These are phyloP conservation scores for Didymella exigua DNA, from an alignment of 2,329 filamentous ascomycete genomes.

Conservation along the genomic window DNA sequence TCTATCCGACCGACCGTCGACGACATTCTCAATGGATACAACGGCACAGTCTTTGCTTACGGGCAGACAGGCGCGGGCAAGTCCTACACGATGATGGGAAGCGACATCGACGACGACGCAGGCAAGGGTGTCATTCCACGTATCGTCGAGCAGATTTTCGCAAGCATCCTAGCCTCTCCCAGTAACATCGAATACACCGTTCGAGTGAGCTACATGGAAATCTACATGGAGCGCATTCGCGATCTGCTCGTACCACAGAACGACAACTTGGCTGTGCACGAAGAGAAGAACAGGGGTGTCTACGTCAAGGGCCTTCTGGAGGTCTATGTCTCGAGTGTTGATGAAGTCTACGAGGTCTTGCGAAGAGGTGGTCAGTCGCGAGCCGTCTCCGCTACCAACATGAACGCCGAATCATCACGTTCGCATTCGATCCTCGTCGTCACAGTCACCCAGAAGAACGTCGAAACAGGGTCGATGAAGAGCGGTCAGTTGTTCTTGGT, in stretches of 20 bases:
- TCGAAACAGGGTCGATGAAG: conserved; percentile 94
- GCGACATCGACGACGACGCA: conserved; percentile 87
- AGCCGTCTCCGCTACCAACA: conserved; percentile 95
- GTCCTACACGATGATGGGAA: conserved; percentile 99
- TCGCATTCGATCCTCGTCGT: conserved; percentile 99
- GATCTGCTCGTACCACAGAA: conserved; percentile 92
- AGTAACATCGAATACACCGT: conserved; percentile 98
- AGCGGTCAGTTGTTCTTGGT: conserved; percentile 97
- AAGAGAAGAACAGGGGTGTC: conserved; percentile 93
- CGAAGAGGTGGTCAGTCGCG: conserved; percentile 86
- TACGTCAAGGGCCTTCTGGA: conserved; percentile 96
- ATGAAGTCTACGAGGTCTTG: conserved; percentile 97
- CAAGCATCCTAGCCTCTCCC: conserved; percentile 88
- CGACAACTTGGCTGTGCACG: conserved; percentile 96
- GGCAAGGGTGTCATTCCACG: conserved; percentile 94
- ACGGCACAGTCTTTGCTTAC: conserved; percentile 98
- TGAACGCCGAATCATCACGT: conserved; percentile 98
- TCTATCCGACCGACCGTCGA: conserved; percentile 95
- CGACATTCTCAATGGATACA: conserved; percentile 98
- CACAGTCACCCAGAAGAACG: conserved; percentile 96
- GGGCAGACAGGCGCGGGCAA: conserved; percentile 98
- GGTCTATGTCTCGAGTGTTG: conserved; percentile 93
- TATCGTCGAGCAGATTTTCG: conserved; percentile 97
- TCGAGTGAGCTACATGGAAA: conserved; percentile 98
- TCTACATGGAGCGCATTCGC: conserved; percentile 98